phyloP scores from a whole-genome alignment of 2,329 filamentous ascomycete species.

The Trichoderma koningiopsis region DNA sequence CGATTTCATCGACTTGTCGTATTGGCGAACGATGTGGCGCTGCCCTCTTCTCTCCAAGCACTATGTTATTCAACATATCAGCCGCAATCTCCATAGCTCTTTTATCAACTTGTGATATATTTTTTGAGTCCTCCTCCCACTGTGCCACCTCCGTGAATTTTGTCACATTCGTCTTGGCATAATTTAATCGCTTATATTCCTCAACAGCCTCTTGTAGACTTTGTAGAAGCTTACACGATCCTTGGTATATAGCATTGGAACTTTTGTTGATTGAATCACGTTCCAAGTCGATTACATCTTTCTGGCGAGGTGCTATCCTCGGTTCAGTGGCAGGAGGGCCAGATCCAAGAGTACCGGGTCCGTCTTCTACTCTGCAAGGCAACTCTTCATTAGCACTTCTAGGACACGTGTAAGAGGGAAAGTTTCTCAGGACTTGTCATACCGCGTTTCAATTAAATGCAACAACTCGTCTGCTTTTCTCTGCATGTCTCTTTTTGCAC shows the following conservation, averaged over 20 bases:
- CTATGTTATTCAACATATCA: constrained; percentile 32
- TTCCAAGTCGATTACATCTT: not conserved
- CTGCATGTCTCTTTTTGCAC: constrained; percentile 32
- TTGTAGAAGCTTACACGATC: constrained; percentile 23
- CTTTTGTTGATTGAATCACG: not conserved
- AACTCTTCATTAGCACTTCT: not conserved
- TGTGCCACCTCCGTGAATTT: constrained; percentile 33
- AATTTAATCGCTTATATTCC: constrained; percentile 33
- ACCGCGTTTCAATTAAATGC: constrained; percentile 30
- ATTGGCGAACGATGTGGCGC: constrained; percentile 11
- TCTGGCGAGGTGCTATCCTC: not conserved
- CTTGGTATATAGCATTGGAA: constrained; percentile 9
- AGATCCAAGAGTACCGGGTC: not conserved
- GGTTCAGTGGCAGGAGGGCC: not conserved
- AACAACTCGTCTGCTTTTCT: constrained; percentile 31
- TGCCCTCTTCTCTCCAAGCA: constrained; percentile 29
- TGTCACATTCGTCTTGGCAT: constrained; percentile 28
- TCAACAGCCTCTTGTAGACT: constrained; percentile 30
- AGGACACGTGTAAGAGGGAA: not conserved
- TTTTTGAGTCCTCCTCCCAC: constrained; percentile 41
- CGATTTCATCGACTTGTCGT: constrained; percentile 33
- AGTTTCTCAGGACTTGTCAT: not conserved
- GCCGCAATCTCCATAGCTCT: constrained; percentile 32
- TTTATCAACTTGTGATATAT: constrained; percentile 35
- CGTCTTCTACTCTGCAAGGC: not conserved